Evolutionary conservation across 768 basidiomycete species (phyloP), one percentile per base, ranked within the genome.

Genomic region (Neoboletus brunneissimus): DNA sequence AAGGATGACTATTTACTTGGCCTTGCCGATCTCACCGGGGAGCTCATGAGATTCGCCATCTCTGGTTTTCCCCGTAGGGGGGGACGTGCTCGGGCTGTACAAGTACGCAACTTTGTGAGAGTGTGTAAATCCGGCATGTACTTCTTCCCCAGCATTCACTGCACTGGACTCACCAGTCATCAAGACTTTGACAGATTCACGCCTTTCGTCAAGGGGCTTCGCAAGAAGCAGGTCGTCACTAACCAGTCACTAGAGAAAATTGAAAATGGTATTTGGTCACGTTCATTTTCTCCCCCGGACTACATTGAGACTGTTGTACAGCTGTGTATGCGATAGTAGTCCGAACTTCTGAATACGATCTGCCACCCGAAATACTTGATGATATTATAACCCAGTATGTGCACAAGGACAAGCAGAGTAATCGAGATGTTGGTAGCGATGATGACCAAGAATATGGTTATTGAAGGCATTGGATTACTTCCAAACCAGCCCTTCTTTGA

Each of bases 21-120:
- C 6, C 74, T 98, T 29, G 91, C 92, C 8, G 97, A 99, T 72
- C 79, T 99, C 22, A 97, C 94, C 0, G 97, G 97, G 43, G 97
- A 99, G 73, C 82, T 98, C 25, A 98, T 98, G 97, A 83, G 96
- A 34, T 89, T 88, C 60, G 94, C 93, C 12, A 96, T 98, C 57
- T 90, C 92, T 45, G 83, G 89, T 45, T 83, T 94, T 41, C 75
- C 84, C 3, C 81, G 79, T 16, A 81, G 81, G 45, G 87, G 87
- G 3, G 88, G 87, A 4, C 81, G 83, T 12, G 72, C 75, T 55
- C 83, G 80, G 64, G 88, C 89, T 1, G 75, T 72, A 20, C 76
- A 85, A 58, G 80, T 90, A 7, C 87, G 88, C 64, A 73, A 73
- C 16, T 89, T 92, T 65, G 89, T 94, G 18, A 75, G 89, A 55